Percentiles rank a stretch among this genome's conserved stretches.
Evolutionary conservation across 441 rosid species (phyloP).

Genomic region (Croton setiger): DNA sequence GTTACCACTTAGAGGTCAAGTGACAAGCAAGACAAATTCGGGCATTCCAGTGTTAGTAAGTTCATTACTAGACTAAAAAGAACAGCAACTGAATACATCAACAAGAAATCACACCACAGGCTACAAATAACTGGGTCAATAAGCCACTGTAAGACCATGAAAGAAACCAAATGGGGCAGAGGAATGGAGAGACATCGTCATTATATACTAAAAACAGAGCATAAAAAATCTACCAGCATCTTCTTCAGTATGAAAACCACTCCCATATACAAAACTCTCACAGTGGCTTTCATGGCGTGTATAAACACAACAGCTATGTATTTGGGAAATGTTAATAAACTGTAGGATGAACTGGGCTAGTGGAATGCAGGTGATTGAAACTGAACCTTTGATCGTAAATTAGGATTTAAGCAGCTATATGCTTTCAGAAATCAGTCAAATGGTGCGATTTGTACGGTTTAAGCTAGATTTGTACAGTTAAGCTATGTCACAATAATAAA

Average conservation of each 20-base stretch:
- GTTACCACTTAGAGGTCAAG: neutral
- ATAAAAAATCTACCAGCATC: conserved; percentile 3
- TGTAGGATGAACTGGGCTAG: too few species aligned
- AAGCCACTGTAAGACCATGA: neutral
- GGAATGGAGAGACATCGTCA: neutral
- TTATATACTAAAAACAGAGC: too few species aligned
- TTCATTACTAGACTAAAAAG: neutral
- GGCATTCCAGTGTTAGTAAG: neutral
- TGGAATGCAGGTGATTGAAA: neutral
- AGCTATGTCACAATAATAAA: neutral
- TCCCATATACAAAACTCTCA: neutral
- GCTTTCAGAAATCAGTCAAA: neutral
- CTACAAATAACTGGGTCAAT: neutral
- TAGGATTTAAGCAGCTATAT: neutral
- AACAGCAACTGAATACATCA: neutral
- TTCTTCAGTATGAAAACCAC: neutral
- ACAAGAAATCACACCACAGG: neutral
- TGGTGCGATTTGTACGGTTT: neutral
- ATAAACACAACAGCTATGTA: neutral
- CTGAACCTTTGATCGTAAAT: neutral
- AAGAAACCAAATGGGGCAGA: neutral
- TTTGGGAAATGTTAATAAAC: neutral
- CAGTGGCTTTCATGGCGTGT: neutral
- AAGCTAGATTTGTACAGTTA: neutral
- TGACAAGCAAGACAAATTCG: neutral